Evolutionary conservation across 2,329 filamentous ascomycete genomes (phyloP).

Genomic region (Fusarium annulatum): DNA sequence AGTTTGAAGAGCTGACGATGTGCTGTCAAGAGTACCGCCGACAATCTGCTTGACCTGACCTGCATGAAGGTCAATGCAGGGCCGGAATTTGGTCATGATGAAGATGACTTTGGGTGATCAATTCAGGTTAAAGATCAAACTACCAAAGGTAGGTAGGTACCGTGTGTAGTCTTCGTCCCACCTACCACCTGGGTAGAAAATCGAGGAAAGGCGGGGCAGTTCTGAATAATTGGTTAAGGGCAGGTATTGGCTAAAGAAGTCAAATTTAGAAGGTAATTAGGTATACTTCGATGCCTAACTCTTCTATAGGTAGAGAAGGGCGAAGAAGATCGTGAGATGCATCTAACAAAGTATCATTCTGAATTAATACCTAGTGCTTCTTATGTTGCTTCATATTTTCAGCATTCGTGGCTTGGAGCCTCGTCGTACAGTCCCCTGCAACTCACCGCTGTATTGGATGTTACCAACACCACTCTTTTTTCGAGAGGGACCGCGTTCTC

Average conservation of each 20-base stretch:
- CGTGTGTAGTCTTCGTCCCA: neutral
- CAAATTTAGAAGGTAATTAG: neutral
- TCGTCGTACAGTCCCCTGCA: neutral
- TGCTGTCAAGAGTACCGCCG: conserved; percentile 85
- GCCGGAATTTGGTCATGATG: conserved; percentile 90
- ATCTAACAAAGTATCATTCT: neutral
- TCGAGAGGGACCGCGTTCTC: neutral
- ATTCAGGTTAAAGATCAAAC: conserved; percentile 8
- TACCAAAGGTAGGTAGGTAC: neutral
- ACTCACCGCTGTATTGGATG: neutral
- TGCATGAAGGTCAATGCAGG: conserved; percentile 97
- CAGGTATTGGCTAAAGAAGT: neutral
- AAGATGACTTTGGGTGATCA: neutral
- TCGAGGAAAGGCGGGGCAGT: conserved; percentile 32
- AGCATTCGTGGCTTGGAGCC: neutral
- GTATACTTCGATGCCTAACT: too few relatives aligned
- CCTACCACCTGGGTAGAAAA: conserved; percentile 26
- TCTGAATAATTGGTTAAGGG: neutral
- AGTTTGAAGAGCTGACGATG: conserved; percentile 77
- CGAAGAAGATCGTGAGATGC: neutral
- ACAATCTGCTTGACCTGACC: conserved; percentile 99
- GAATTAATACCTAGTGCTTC: neutral
- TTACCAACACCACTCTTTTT: neutral
- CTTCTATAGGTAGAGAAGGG: neutral
- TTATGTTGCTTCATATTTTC: neutral